Percentiles rank a stretch among this genome's conserved stretches.
Evolutionary conservation across 2,329 filamentous ascomycete genomes (phyloP).

Genomic region (Cytospora schulzeri): DNA sequence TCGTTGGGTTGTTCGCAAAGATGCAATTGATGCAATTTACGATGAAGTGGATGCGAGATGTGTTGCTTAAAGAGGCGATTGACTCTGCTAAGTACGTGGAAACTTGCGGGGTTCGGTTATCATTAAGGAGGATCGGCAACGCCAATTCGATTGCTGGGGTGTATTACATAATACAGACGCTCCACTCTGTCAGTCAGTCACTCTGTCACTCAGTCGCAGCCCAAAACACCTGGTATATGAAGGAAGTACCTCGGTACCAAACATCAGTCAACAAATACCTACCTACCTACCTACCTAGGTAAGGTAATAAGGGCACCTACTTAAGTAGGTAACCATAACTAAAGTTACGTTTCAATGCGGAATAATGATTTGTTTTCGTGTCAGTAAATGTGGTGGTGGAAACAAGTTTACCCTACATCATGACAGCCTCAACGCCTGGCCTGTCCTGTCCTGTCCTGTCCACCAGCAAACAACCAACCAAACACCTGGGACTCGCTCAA

Average conservation of each 20-base stretch:
- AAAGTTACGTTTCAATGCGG: too few relatives aligned
- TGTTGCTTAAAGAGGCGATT: constrained; percentile 25
- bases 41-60: constrained; percentile 14
- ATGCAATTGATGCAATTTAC: constrained; percentile 28
- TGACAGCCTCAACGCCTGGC: constrained; percentile 17
- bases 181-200: too few relatives aligned
- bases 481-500: neutral
- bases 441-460: neutral
- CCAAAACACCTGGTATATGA: too few relatives aligned
- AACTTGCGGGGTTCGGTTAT: constrained; percentile 20
- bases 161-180: constrained; percentile 24
- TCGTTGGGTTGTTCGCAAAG: constrained; percentile 16
- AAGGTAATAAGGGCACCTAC: too few relatives aligned
- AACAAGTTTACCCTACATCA: constrained; percentile 14
- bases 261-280: too few relatives aligned
- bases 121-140: constrained; percentile 7
- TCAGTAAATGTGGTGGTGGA: neutral
- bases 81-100: constrained; percentile 15
- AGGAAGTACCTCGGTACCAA: neutral
- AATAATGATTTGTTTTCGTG: neutral
- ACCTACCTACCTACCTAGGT: too few relatives aligned
- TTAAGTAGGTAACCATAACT: too few relatives aligned
- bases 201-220: too few relatives aligned
- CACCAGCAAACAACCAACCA: neutral
- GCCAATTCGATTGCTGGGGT: constrained; percentile 1